phyloP scores from a whole-genome alignment of 768 basidiomycete genomes.

The Boletus barrowsii region DNA sequence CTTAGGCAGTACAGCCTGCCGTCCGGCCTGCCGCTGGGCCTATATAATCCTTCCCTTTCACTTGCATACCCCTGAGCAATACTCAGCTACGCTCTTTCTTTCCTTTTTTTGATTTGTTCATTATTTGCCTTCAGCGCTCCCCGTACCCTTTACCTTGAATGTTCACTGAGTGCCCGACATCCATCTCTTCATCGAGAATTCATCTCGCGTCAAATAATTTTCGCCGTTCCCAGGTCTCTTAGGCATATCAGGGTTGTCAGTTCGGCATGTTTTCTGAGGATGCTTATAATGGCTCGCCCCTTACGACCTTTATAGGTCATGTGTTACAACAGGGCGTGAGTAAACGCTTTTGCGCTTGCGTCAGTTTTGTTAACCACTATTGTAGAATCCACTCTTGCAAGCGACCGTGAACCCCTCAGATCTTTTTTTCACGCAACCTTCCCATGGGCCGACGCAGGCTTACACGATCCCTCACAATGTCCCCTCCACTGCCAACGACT shows the following conservation, averaged over 20 bases:
- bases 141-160: neutral
- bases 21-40: neutral
- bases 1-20: neutral
- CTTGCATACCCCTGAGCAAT: neutral
- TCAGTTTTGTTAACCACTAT: neutral
- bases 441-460: neutral
- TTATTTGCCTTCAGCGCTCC: neutral
- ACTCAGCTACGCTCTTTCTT: no score
- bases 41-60: neutral
- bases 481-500: neutral
- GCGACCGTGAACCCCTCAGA: slow-evolving; percentile 1
- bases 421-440: neutral
- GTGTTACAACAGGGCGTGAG: slow-evolving; percentile 6
- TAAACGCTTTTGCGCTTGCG: neutral
- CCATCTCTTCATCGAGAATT: neutral
- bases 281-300: neutral
- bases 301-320: neutral
- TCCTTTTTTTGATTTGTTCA: neutral
- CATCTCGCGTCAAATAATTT: no score
- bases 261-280: neutral
- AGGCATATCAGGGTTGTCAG: no score
- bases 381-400: neutral
- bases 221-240: no score
- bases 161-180: neutral
- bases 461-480: neutral